Percentiles rank a stretch among this genome's conserved stretches.
Evolutionary conservation across 192 early-diverging fungal genomes (phyloP).

Genomic region (Coemansia sp.): DNA sequence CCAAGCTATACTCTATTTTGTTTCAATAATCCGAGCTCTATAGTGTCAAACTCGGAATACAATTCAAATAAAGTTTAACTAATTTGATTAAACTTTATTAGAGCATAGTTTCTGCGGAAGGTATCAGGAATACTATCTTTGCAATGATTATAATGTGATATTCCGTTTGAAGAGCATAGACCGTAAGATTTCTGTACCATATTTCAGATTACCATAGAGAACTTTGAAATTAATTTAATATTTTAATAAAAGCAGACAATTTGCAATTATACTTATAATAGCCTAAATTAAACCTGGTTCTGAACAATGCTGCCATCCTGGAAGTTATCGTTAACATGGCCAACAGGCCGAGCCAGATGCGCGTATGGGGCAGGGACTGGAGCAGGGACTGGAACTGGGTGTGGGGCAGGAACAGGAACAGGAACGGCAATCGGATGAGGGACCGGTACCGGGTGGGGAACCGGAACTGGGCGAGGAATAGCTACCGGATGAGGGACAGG

Average conservation of each 20-base stretch:
- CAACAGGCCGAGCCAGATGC: slow-evolving; percentile 6
- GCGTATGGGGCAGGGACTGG: neutral
- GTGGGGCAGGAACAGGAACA: slow-evolving; percentile 11
- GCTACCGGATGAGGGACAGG: neutral
- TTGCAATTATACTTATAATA: neutral
- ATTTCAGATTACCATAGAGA: no score
- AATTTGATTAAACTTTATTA: no score
- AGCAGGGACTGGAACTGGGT: slow-evolving; percentile 10
- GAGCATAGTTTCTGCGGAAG: no score
- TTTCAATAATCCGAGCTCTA: no score
- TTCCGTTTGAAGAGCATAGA: no score
- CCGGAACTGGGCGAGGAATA: slow-evolving; percentile 10
- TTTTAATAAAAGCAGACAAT: neutral
- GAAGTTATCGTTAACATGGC: slow-evolving; percentile 28
- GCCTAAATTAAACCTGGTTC: slow-evolving; percentile 36
- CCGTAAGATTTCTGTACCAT: no score
- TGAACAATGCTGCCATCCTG: slow-evolving; percentile 46
- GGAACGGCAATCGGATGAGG: slow-evolving; percentile 1
- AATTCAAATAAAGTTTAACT: no score
- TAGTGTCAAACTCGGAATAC: no score
- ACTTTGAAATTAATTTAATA: no score
- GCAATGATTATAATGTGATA: no score
- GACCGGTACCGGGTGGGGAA: slow-evolving; percentile 13
- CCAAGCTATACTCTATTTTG: no score
- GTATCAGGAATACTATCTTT: no score